Percentiles rank a stretch among this genome's conserved stretches.
Evolutionary conservation across 2,329 filamentous ascomycete genomes (phyloP).

Genomic region (Sporothrix protearum): DNA sequence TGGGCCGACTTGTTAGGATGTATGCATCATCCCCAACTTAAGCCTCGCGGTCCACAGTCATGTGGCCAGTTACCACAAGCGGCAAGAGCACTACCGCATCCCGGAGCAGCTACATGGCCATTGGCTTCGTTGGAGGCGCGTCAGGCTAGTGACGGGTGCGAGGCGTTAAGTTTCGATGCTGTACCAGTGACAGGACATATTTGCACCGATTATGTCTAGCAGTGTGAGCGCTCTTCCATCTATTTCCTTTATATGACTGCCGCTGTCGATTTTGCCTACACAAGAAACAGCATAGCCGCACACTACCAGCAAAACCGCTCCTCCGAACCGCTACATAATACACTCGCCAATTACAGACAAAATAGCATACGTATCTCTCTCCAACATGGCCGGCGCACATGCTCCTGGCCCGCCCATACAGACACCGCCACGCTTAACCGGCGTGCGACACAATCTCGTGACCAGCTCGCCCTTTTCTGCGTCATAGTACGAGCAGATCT

Average conservation of each 20-base stretch:
- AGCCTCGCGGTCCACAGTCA: too few species aligned
- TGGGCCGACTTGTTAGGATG: too few species aligned
- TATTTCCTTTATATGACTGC: neutral
- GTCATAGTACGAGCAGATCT: conserved; percentile 76
- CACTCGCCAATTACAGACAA: neutral
- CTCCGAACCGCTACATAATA: neutral
- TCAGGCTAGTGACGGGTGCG: too few species aligned
- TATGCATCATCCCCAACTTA: too few species aligned
- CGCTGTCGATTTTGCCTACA: neutral
- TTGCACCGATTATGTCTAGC: too few species aligned
- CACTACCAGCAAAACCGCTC: neutral
- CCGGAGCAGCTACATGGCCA: too few species aligned
- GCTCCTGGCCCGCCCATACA: neutral
- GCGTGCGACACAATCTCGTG: conserved; percentile 94
- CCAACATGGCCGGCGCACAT: neutral
- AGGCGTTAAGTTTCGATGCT: too few species aligned
- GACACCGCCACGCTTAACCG: conserved; percentile 51
- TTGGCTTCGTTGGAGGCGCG: too few species aligned
- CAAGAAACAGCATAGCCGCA: neutral
- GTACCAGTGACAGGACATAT: too few species aligned
- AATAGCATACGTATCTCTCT: neutral
- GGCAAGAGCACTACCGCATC: too few species aligned
- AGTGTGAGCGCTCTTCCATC: too few species aligned
- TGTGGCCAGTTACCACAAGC: too few species aligned
- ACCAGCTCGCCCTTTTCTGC: conserved; percentile 68